phyloP scores from a whole-genome alignment of 805 yeast genomes.

The Candida pini region DNA sequence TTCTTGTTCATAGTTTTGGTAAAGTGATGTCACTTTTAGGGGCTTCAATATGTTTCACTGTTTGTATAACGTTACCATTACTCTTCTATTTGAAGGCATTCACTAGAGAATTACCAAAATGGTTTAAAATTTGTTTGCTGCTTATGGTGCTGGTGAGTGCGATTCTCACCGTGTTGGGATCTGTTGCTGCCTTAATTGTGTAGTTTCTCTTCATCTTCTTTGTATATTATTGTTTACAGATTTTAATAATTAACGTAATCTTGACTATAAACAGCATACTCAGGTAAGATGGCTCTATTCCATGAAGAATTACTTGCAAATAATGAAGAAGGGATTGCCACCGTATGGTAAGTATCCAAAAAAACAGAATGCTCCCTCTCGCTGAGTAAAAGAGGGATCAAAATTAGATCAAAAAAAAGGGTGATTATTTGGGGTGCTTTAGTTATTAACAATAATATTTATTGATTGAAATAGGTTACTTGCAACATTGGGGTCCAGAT shows the following conservation, averaged over 20 bases:
- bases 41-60: slow-evolving; percentile 69
- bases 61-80: slow-evolving; percentile 76
- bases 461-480: slow-evolving; percentile 18
- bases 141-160: slow-evolving; percentile 40
- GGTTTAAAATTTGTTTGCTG: slow-evolving; percentile 36
- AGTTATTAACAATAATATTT: not conserved
- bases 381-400: not conserved
- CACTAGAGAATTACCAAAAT: slow-evolving; percentile 32
- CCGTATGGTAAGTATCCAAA: slow-evolving; percentile 22
- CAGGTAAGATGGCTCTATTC: slow-evolving; percentile 4
- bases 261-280: not conserved
- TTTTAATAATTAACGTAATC: not conserved
- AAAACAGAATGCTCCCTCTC: not conserved
- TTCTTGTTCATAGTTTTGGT: slow-evolving; percentile 73
- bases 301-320: slow-evolving; percentile 15
- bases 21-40: slow-evolving; percentile 78
- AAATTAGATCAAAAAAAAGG: not conserved
- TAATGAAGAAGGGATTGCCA: slow-evolving; percentile 21
- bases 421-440: not conserved
- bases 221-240: slow-evolving; percentile 9
- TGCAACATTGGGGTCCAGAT: slow-evolving; percentile 25
- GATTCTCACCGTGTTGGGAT: slow-evolving; percentile 51
- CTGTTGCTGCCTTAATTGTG: slow-evolving; percentile 42
- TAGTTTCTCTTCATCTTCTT: slow-evolving; percentile 10
- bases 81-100: slow-evolving; percentile 62